Evolutionary conservation across 345 rosid species (phyloP).

Genomic region (Dipteronia sinensis): DNA sequence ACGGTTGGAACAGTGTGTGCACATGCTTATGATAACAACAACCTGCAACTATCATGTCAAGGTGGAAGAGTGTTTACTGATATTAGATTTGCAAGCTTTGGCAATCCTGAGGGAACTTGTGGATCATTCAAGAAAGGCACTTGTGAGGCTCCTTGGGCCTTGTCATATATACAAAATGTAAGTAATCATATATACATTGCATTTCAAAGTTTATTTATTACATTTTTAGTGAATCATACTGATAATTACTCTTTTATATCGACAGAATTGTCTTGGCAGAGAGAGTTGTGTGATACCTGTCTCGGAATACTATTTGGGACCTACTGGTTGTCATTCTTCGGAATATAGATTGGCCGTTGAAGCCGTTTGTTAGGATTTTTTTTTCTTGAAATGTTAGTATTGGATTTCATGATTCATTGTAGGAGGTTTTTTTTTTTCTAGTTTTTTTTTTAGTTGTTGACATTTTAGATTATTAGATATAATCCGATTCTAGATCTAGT

Average conservation of each 20-base stretch:
- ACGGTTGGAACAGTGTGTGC: slow-evolving; percentile 50
- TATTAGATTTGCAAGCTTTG: slow-evolving; percentile 57
- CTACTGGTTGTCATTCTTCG: slow-evolving; percentile 20
- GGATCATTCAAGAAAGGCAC: slow-evolving; percentile 32
- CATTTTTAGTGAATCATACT: neutral
- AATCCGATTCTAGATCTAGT: no score
- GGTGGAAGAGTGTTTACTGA: slow-evolving; percentile 36
- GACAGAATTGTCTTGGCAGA: slow-evolving; percentile 37
- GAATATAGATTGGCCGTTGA: slow-evolving; percentile 31
- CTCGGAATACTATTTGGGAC: slow-evolving; percentile 31
- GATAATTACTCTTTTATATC: neutral
- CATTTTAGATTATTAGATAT: no score
- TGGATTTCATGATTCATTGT: neutral
- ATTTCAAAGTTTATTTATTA: neutral
- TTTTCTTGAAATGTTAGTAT: neutral
- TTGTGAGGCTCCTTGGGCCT: slow-evolving; percentile 7
- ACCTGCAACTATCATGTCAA: slow-evolving; percentile 51
- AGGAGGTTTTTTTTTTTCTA: neutral
- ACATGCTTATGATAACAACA: slow-evolving; percentile 35
- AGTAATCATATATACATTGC: neutral
- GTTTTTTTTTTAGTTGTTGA: no score
- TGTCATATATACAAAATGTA: slow-evolving; percentile 18
- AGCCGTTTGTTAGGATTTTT: slow-evolving; percentile 27
- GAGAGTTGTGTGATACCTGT: slow-evolving; percentile 28
- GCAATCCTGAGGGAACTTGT: slow-evolving; percentile 47